Evolutionary conservation across 768 basidiomycete species (phyloP).

Genomic region (Lactarius hatsudake): DNA sequence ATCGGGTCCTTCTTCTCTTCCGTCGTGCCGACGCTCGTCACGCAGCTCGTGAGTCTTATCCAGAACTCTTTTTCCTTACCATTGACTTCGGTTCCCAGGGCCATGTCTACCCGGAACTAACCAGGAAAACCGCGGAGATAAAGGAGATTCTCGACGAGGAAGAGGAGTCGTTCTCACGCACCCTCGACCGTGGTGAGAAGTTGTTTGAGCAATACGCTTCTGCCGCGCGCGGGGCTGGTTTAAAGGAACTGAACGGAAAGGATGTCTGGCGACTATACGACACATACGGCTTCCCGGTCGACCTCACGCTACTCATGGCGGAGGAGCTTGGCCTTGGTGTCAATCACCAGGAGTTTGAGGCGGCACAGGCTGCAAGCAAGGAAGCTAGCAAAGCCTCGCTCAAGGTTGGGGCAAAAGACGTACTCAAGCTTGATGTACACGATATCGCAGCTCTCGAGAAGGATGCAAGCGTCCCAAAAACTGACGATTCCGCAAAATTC

Average conservation of each 20-base stretch:
- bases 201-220: constrained; percentile 87
- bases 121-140: constrained; percentile 73
- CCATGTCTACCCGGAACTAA: constrained; percentile 89
- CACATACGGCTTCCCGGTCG: constrained; percentile 97
- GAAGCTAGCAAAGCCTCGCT: constrained; percentile 85
- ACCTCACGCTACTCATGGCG: constrained; percentile 95
- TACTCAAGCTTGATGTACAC: constrained; percentile 92
- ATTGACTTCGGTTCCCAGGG: constrained; percentile 49
- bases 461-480: constrained; percentile 76
- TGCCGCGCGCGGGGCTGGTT: constrained; percentile 59
- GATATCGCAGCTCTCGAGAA: constrained; percentile 86
- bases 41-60: constrained; percentile 66
- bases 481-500: constrained; percentile 90
- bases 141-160: constrained; percentile 97
- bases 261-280: constrained; percentile 98
- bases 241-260: constrained; percentile 73
- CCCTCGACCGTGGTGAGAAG: constrained; percentile 93
- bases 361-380: constrained; percentile 83
- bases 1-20: constrained; percentile 96
- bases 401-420: constrained; percentile 65
- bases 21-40: constrained; percentile 83
- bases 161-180: constrained; percentile 96
- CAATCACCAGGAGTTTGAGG: constrained; percentile 86
- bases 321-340: constrained; percentile 83
- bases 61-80: neutral